phyloP scores from a whole-genome alignment of 2,329 filamentous ascomycete species.

The Alternaria arbusti region DNA sequence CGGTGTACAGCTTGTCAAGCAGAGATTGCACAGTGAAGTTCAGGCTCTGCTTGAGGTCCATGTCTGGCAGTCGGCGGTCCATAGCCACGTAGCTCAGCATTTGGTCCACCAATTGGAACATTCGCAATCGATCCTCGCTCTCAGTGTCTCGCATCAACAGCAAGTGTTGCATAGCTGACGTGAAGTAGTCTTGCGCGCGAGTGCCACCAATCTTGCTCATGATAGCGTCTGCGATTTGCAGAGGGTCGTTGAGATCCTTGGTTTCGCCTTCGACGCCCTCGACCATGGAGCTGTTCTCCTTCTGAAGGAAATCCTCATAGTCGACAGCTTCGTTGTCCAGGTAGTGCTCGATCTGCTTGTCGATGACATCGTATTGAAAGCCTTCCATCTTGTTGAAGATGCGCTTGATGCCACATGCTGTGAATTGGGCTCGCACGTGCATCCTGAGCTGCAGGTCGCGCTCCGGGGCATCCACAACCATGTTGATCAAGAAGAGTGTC shows the following conservation, averaged over 20 bases:
- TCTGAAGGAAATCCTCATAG: conserved; percentile 95
- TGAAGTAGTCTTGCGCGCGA: conserved; percentile 91
- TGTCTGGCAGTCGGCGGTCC: conserved; percentile 92
- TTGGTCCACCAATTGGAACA: conserved; percentile 98
- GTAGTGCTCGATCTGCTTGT: conserved; percentile 97
- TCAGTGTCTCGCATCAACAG: conserved; percentile 91
- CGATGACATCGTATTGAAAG: conserved; percentile 97
- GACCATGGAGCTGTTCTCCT: conserved; percentile 87
- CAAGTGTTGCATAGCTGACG: conserved; percentile 93
- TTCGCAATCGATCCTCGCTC: conserved; percentile 86
- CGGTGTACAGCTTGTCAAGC: conserved; percentile 93
- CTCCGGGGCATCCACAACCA: conserved; percentile 90
- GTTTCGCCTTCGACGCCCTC: conserved; percentile 85
- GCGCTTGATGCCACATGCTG: conserved; percentile 91
- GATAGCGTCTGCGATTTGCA: conserved; percentile 94
- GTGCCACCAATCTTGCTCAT: conserved; percentile 82
- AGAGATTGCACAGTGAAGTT: conserved; percentile 97
- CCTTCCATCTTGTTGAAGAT: conserved; percentile 96
- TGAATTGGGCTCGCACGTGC: conserved; percentile 95
- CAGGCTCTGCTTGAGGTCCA: conserved; percentile 96
- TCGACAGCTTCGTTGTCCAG: conserved; percentile 94
- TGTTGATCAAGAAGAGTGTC: conserved; percentile 93
- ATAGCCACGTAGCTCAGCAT: conserved; percentile 99
- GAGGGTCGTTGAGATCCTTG: conserved; percentile 90
- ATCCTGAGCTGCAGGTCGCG: conserved; percentile 88